Base-by-base conservation (phyloP, 352 stramenopile species). In the Pythium rhizo-oryzae region DNA sequence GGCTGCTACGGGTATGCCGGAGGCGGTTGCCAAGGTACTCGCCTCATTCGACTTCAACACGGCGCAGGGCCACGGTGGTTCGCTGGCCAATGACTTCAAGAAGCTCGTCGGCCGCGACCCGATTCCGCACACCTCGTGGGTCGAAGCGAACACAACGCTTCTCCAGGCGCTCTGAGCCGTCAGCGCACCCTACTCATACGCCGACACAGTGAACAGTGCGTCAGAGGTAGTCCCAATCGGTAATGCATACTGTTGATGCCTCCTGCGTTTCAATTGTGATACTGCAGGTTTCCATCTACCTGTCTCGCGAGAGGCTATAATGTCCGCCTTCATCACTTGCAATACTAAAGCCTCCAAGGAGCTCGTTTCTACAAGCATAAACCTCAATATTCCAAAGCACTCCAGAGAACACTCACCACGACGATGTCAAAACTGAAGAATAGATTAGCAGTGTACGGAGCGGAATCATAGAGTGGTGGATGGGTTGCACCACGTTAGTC, bases 31-130 rank as follows among this genome's bases (percentile, higher is more conserved):
- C 11, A 30, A 62, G n/a, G 23, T 52, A 1, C 24, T 66, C 0
- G 70, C 62, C 41, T 66, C 62, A 21, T 64, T 77, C 21, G 70
- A 74, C 28, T 19, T 41, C 1, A 70, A 57, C 46, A 70, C 44
- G 44, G 47, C 52, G 3, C 56, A 53, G 9, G 66, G 70, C 16
- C 28, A 24, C 5, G 37, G 25, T 8, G 56, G 21, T 19, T 24
- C 23, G 18, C 33, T 69, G 0, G 37, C 41, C 8, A 47, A 71
- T 30, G 59, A 77, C 41, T 74, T 63, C 66, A 69, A 71, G 61
- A 43, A 51, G 37, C 57, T 77, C 21, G 68, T 63, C 5, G 70
- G 66, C 13, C 52, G 41, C 5, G 57, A 74, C 4, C 58, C 71
- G 21, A 24, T 55, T 28, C 52, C 56, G 4, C 65, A 70, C 61